Evolutionary conservation across 225 moss, liverwort and hornwort genomes (phyloP).

Genomic region (Marchantia paleacea): DNA sequence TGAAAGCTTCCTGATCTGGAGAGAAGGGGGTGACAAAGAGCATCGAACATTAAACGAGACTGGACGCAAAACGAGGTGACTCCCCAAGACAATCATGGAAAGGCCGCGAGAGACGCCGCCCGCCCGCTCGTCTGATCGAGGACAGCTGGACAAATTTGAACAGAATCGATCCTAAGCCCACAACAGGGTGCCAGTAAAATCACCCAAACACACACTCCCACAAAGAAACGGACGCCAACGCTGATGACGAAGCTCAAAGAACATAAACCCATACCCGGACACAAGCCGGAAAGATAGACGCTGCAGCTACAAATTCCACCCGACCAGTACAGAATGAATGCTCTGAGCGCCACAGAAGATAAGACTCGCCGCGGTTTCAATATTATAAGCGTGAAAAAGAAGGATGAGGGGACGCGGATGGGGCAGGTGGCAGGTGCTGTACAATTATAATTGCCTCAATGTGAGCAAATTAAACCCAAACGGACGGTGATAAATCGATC

Average conservation of each 20-base stretch:
- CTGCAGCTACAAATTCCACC: neutral
- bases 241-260: neutral
- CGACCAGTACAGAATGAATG: neutral
- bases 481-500: neutral
- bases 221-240: neutral
- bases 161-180: neutral
- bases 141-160: neutral
- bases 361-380: neutral
- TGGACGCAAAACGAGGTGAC: conserved; percentile 12
- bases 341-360: conserved; percentile 1
- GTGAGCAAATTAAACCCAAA: neutral
- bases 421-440: neutral
- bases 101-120: neutral
- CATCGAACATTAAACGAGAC: conserved; percentile 12
- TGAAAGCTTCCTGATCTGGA: conserved; percentile 35
- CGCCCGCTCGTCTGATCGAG: neutral
- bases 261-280: neutral
- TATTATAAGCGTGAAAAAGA: neutral
- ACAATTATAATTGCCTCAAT: neutral
- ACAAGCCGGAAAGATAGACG: neutral
- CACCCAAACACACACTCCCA: neutral
- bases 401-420: neutral
- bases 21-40: conserved; percentile 5
- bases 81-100: conserved; percentile 27
- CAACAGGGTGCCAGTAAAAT: neutral